Percentiles rank a stretch among this genome's conserved stretches.
Conservation (phyloP, 2,329 filamentous ascomycete species). For the Zymoseptoria pseudotritici region DNA sequence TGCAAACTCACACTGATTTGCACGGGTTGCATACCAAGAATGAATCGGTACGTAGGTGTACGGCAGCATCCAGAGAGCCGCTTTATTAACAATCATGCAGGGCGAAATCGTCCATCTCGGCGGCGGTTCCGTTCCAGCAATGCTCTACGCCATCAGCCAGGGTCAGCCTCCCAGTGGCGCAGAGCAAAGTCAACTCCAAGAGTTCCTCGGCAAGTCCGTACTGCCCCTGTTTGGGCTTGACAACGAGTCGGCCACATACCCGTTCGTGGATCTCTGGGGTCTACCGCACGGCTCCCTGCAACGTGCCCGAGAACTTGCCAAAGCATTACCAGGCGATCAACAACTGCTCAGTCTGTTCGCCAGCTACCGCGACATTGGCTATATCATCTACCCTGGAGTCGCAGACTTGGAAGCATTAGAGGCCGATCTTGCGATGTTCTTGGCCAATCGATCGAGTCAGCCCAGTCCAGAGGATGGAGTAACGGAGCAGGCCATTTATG, state of each 20-base stretch:
- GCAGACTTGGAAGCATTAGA: constrained; percentile 51
- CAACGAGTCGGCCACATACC: constrained; percentile 58
- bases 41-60: constrained; percentile 28
- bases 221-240: constrained; percentile 56
- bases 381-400: constrained; percentile 54
- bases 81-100: constrained; percentile 32
- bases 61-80: too few species aligned
- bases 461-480: constrained; percentile 37
- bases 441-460: constrained; percentile 44
- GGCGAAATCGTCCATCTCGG: constrained; percentile 56
- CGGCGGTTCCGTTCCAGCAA: constrained; percentile 54
- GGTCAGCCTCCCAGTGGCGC: constrained; percentile 29
- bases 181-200: constrained; percentile 47
- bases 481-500: constrained; percentile 49
- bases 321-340: constrained; percentile 50
- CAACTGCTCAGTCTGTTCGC: constrained; percentile 53
- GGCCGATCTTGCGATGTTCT: constrained; percentile 45
- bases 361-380: constrained; percentile 51
- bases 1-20: constrained; percentile 34
- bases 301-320: constrained; percentile 51
- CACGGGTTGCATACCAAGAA: constrained; percentile 56
- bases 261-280: constrained; percentile 58
- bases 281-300: constrained; percentile 51
- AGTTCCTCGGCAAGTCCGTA: constrained; percentile 54
- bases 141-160: constrained; percentile 46